These are phyloP conservation scores for Anisodus acutangulus DNA, from an alignment of 257 asterid genomes.

Conservation along the genomic window DNA sequence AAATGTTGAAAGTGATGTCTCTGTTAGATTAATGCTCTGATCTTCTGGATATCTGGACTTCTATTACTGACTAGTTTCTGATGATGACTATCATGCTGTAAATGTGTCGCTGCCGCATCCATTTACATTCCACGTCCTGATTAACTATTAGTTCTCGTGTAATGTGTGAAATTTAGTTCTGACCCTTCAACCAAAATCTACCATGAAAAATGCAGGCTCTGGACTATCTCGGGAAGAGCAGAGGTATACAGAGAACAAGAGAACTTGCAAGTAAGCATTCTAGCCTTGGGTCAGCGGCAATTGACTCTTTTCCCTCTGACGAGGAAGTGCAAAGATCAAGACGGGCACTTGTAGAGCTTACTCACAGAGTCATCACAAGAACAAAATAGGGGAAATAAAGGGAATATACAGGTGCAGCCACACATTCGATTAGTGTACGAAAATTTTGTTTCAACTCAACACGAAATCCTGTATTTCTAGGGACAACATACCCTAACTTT, in stretches of 20 bases:
- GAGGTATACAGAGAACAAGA: slow-evolving; percentile 77
- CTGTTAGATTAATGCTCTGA: not conserved
- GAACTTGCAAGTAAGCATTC: slow-evolving; percentile 89
- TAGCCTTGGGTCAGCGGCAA: slow-evolving; percentile 77
- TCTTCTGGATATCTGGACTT: not conserved
- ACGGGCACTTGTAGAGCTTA: slow-evolving; percentile 78
- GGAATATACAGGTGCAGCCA: slow-evolving; percentile 26
- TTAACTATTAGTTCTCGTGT: not conserved
- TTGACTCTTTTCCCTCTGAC: slow-evolving; percentile 74
- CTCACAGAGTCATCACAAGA: slow-evolving; percentile 81
- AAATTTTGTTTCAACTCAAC: not conserved
- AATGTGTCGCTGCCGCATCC: not conserved
- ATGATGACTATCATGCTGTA: not conserved
- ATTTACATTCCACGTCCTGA: not conserved
- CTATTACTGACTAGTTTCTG: not conserved
- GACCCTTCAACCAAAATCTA: not conserved
- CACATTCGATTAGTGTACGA: not conserved
- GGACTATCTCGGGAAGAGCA: slow-evolving; percentile 76
- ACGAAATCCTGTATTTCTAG: slow-evolving; percentile 24
- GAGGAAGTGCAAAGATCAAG: slow-evolving; percentile 80
- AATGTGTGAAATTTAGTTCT: not conserved
- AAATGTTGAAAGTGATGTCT: not conserved
- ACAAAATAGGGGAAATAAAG: slow-evolving; percentile 43
- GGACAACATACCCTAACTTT: not conserved
- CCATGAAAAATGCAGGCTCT: slow-evolving; percentile 56